Conservation (phyloP, 331 rosid genomes). For the Pyracantha coccinea region DNA sequence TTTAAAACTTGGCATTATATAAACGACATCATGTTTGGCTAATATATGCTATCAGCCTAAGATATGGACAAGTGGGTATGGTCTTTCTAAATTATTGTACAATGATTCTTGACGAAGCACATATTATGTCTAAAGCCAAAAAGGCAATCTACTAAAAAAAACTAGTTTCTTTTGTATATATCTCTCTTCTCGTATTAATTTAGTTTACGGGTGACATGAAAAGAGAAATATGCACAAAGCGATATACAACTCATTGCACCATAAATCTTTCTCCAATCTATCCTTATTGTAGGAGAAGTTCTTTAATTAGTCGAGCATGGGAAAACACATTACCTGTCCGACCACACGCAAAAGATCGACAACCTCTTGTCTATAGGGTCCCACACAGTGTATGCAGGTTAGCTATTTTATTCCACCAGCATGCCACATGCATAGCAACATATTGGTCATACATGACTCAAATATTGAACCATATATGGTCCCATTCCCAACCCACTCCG, state of each 20-base stretch:
- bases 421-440: constrained; percentile 23
- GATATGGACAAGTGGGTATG: background rate
- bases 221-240: no score
- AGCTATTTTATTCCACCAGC: background rate
- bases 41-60: no score
- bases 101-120: background rate
- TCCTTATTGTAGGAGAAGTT: no score
- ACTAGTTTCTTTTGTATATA: no score
- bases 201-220: no score
- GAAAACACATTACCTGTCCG: no score
- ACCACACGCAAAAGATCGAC: no score
- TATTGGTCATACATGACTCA: background rate
- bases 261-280: no score
- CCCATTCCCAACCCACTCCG: background rate
- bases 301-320: no score
- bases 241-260: no score
- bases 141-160: no score
- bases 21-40: background rate
- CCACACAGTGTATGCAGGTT: constrained; percentile 3
- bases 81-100: background rate
- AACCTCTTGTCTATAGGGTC: background rate
- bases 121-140: background rate
- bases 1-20: background rate
- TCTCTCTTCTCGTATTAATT: background rate
- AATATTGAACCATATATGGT: background rate